A percentile compares a stretch with the other conserved stretches of the same genome.
Conservation (phyloP, 139 green algal genomes). For the Picochlorum sp. region DNA sequence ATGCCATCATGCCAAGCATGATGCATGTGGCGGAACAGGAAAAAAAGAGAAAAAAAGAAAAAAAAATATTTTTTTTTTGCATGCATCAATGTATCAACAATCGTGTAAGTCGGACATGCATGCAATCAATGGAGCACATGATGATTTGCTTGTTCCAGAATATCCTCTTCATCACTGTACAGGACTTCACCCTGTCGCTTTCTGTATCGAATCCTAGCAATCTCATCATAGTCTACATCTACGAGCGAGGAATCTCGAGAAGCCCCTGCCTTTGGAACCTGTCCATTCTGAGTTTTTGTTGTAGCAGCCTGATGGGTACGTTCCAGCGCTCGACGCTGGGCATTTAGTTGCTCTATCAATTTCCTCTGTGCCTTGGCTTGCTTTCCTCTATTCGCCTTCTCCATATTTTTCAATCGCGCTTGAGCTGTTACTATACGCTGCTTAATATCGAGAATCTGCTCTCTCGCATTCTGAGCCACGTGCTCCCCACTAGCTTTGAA, state of each 20-base stretch:
- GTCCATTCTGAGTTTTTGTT: slow-evolving; percentile 1
- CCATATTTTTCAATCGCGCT: slow-evolving; percentile 1
- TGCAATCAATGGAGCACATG: too few species aligned
- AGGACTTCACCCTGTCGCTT: slow-evolving; percentile 2
- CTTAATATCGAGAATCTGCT: slow-evolving; percentile 12
- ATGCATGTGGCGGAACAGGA: too few species aligned
- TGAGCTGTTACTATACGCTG: slow-evolving; percentile 6
- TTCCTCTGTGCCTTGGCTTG: slow-evolving; percentile 2
- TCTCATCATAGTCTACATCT: neutral
- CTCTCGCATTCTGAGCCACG: neutral
- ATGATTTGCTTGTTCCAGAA: neutral
- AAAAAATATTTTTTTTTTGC: too few species aligned
- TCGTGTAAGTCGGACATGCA: too few species aligned
- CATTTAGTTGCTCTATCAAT: slow-evolving; percentile 10
- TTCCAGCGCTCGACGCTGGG: neutral
- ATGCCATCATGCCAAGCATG: too few species aligned
- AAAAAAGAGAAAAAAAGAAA: too few species aligned
- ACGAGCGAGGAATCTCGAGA: too few species aligned
- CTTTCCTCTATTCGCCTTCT: slow-evolving; percentile 16
- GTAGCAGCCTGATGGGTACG: neutral
- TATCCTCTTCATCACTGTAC: slow-evolving; percentile 11
- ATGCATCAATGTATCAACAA: too few species aligned
- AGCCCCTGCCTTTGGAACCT: neutral
- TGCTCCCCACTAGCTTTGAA: neutral
- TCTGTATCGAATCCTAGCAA: slow-evolving; percentile 3